Base-by-base conservation (phyloP, 2,329 filamentous ascomycete genomes). In the Exophiala calicioides region DNA sequence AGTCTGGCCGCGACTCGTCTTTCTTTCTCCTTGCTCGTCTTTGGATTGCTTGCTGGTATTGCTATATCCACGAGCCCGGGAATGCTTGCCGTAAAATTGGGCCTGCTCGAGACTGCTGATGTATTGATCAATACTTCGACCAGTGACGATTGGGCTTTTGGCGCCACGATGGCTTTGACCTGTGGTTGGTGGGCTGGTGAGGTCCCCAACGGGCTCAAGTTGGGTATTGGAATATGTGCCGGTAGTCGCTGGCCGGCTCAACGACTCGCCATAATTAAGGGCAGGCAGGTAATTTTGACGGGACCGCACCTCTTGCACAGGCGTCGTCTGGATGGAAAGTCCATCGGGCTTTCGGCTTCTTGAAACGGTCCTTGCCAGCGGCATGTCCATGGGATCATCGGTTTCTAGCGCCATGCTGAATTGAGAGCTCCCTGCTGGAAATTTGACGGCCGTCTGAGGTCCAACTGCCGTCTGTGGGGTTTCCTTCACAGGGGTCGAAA, bases 61-160 rank as follows among this genome's bases (percentile, higher is more conserved):
- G 48, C 69, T 68, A 27, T 69, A 68, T 18, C 70, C 72, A 30
- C 69, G 69, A 19, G 68, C 65, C 21, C 78, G 75, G 41, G 75
- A 69, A 52, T 73, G 77, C 53, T 71, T 74, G 3, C 75, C 71
- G 60, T 83, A 81, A 49, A 81, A 78, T 46, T 82, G 82, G 7
- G 88, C 87, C 39, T 88, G 80, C 24, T 95, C 89, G 1, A 95
- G 70, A 62, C 88, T 93, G 68, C 83, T 88, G 55, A 95, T 90
- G 62, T 93, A 94, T 54, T 90, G 84, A 57, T 94, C 87, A 26
- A 88, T 78, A 55, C 81, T 88, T 52, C 82, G 79, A 30, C 76
- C 78, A 57, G 80, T 84, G 8, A 77, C 71, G 51, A 78, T 80
- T 32, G 79, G 71, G 58, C 80, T 84, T 42, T 75, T 70, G 29